Evolutionary conservation across 2,329 filamentous ascomycete species (phyloP).

Genomic region (Ceratocystiopsis minuta): DNA sequence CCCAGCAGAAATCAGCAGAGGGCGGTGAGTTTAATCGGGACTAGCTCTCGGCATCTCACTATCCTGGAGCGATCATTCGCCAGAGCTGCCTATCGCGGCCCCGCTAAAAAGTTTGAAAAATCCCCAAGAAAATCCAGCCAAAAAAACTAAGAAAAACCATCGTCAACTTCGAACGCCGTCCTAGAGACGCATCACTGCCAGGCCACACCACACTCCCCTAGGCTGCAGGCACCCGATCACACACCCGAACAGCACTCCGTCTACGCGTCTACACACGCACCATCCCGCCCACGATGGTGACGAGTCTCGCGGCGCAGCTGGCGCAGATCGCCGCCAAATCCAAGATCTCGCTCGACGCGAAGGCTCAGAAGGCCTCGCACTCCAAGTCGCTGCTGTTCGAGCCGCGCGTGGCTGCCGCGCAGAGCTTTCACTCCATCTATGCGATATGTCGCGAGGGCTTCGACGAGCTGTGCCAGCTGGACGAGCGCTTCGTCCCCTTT

Average conservation of each 20-base stretch:
- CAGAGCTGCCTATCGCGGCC: slow-evolving; percentile 4
- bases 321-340: slow-evolving; percentile 80
- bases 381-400: slow-evolving; percentile 93
- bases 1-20: slow-evolving; percentile 3
- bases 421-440: slow-evolving; percentile 82
- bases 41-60: slow-evolving; percentile 1
- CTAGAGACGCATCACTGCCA: no score
- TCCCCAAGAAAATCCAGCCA: neutral
- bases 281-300: slow-evolving; percentile 9
- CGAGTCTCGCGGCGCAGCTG: slow-evolving; percentile 82
- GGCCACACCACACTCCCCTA: no score
- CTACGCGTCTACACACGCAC: neutral
- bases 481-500: slow-evolving; percentile 60
- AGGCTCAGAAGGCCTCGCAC: slow-evolving; percentile 80
- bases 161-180: no score
- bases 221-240: no score
- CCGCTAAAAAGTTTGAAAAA: slow-evolving; percentile 2
- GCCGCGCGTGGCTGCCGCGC: slow-evolving; percentile 60
- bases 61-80: neutral
- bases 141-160: slow-evolving; percentile 3
- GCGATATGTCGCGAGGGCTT: slow-evolving; percentile 78
- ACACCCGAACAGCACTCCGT: neutral
- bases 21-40: slow-evolving; percentile 6
- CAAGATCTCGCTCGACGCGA: slow-evolving; percentile 78
- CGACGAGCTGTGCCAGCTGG: slow-evolving; percentile 75